Evolutionary conservation across 1,139 yeast genomes (phyloP), one percentile per base, ranked within the genome.

Genomic region (Pichia kudriavzevii): DNA sequence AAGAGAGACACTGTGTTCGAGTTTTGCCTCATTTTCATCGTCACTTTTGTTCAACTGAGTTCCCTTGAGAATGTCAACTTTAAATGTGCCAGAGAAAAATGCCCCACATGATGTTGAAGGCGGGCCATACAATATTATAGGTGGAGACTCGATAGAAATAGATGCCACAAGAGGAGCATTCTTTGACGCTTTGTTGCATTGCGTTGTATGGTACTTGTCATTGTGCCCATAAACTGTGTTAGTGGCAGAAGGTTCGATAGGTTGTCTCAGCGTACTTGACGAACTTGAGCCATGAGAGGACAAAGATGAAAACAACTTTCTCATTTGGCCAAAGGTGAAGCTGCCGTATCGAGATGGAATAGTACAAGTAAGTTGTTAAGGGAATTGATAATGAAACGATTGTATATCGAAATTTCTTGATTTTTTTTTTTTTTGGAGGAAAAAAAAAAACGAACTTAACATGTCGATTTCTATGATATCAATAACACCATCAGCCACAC

Each of bases 41-140:
- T 26, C 11, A 15, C 5, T 21, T n/a, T 19, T 22, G 11, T 17
- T 14, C 3, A 18, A 25, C 10, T 31, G 27, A n/a, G 19, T 18
- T 9, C 28, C 18, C 10, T 33, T 14, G 7, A 41, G 26, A 5
- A 59, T 49, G 9, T 60, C 60, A 21, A 64, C 43, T 10, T 47
- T 58, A 27, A 79, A 63, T 13, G 84, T 63, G 0, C 98, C 98
- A 16, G 88, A 77, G 21, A 93, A 62, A 24, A 91, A 67, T 2
- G 95, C 82, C 1, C 99, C 98, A 0, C 94, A 69, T 2, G 93
- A 78, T 41, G 84, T 94, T 7, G 61, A 58, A 4, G 91, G 82
- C 3, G 69, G 61, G 0, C 98, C 98, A 53, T 81, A 88, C 39
- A 91, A 60, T 24, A 85, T 75, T 24, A 88, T 66, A 0, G 99